Conservation (phyloP, 371 early-diverging fungal genomes). For the Mucor sp. region DNA sequence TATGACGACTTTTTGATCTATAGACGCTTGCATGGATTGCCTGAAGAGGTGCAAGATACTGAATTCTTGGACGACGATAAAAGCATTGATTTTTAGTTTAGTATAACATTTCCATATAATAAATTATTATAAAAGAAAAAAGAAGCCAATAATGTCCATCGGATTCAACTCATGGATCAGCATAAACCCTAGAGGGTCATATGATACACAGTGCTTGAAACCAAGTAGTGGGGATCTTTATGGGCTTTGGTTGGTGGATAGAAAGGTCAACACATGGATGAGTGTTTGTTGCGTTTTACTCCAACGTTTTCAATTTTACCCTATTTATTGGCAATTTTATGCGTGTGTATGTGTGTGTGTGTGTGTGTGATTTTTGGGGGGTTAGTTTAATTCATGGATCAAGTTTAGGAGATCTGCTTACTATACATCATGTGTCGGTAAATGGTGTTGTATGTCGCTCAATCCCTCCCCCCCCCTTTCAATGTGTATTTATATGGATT, state of each 20-base stretch:
- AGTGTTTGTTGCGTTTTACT: neutral
- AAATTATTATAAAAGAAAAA: neutral
- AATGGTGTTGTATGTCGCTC: neutral
- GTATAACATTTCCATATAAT: neutral
- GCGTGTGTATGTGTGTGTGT: neutral
- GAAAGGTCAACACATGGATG: too few species aligned
- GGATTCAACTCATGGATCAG: conserved; percentile 1
- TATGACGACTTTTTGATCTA: conserved; percentile 46
- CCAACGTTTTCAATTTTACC: conserved; percentile 7
- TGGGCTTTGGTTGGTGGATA: conserved; percentile 2
- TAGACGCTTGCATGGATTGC: conserved; percentile 28
- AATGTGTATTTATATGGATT: neutral
- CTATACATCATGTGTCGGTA: neutral
- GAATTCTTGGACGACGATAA: neutral
- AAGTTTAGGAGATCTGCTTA: neutral
- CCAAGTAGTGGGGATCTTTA: neutral
- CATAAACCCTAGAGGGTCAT: neutral
- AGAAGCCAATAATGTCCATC: conserved; percentile 2
- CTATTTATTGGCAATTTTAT: conserved; percentile 4
- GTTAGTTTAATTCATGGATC: neutral
- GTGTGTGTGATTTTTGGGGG: neutral
- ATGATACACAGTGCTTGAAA: neutral
- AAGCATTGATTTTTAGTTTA: neutral
- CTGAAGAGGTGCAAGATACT: conserved; percentile 22
- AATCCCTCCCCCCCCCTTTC: neutral